Conservation (phyloP, 2,329 filamentous ascomycete genomes). For the Fusarium chlamydosporum region DNA sequence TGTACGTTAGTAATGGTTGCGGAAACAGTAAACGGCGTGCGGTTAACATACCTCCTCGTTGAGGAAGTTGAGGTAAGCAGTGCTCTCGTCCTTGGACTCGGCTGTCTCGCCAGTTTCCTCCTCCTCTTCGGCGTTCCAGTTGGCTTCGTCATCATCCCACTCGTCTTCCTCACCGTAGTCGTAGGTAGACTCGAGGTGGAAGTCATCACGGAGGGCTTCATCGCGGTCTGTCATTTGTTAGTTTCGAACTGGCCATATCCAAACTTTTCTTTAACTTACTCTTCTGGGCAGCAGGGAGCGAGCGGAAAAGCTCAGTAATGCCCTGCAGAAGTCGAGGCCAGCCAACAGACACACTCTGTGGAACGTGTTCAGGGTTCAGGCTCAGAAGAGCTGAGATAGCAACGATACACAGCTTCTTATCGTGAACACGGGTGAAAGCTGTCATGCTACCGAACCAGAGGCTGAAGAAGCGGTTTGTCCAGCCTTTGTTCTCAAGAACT, state of each 20-base stretch:
- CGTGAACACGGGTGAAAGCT: slow-evolving; percentile 91
- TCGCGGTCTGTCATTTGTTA: slow-evolving; percentile 77
- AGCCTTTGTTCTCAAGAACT: slow-evolving; percentile 89
- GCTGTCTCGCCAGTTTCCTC: slow-evolving; percentile 73
- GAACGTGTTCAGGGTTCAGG: slow-evolving; percentile 84
- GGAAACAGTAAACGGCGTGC: background rate
- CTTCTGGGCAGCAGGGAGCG: slow-evolving; percentile 87
- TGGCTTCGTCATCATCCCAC: slow-evolving; percentile 84
- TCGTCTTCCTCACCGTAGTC: slow-evolving; percentile 82
- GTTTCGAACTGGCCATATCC: slow-evolving; percentile 3
- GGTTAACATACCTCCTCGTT: slow-evolving; percentile 80
- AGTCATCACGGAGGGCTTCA: slow-evolving; percentile 91
- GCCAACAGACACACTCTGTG: slow-evolving; percentile 91
- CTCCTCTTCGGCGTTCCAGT: slow-evolving; percentile 83
- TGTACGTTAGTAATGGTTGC: slow-evolving; percentile 42
- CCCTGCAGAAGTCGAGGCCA: slow-evolving; percentile 93
- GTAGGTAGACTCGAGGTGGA: slow-evolving; percentile 75
- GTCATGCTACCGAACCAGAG: slow-evolving; percentile 98
- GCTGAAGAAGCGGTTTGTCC: slow-evolving; percentile 99
- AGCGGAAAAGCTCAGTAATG: slow-evolving; percentile 91
- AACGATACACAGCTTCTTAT: slow-evolving; percentile 98
- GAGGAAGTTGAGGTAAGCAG: slow-evolving; percentile 94
- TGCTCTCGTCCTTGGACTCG: slow-evolving; percentile 89
- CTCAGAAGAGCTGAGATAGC: slow-evolving; percentile 90
- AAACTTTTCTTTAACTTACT: slow-evolving; percentile 67